These are phyloP conservation scores for Seiridium cupressi DNA, from an alignment of 2,329 filamentous ascomycete species.

Conservation along the genomic window DNA sequence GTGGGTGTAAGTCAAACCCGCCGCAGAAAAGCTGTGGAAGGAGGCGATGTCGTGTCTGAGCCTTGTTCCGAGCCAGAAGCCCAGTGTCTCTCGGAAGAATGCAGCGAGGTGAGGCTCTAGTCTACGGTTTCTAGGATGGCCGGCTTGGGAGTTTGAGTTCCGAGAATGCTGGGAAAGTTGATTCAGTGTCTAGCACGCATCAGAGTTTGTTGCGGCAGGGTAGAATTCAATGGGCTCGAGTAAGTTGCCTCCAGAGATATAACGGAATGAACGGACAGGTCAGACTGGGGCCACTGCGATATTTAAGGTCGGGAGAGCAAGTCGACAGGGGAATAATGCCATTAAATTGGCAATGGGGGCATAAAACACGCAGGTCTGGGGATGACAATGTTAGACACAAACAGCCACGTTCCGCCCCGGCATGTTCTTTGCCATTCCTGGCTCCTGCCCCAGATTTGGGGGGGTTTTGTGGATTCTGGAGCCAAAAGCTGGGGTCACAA, in stretches of 20 bases:
- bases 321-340: slow-evolving; percentile 1
- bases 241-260: background rate
- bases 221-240: background rate
- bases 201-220: background rate
- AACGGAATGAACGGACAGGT: background rate
- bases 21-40: background rate
- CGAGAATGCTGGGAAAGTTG: too few relatives aligned
- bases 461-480: background rate
- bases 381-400: slow-evolving; percentile 4
- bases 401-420: slow-evolving; percentile 7
- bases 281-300: background rate
- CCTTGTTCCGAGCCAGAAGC: background rate
- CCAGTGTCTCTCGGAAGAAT: background rate
- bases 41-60: background rate
- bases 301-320: slow-evolving; percentile 1
- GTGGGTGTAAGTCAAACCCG: slow-evolving; percentile 9
- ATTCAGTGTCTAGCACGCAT: too few relatives aligned
- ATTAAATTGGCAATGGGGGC: background rate
- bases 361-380: background rate
- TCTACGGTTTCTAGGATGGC: background rate
- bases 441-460: slow-evolving; percentile 4
- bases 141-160: too few relatives aligned
- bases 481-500: slow-evolving; percentile 6
- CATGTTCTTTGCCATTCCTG: background rate
- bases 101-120: background rate